A percentile compares a stretch with the other conserved stretches of the same genome.
These are phyloP conservation scores for Diaporthe sp. DNA, from an alignment of 2,329 filamentous ascomycete genomes.

Conservation along the genomic window DNA sequence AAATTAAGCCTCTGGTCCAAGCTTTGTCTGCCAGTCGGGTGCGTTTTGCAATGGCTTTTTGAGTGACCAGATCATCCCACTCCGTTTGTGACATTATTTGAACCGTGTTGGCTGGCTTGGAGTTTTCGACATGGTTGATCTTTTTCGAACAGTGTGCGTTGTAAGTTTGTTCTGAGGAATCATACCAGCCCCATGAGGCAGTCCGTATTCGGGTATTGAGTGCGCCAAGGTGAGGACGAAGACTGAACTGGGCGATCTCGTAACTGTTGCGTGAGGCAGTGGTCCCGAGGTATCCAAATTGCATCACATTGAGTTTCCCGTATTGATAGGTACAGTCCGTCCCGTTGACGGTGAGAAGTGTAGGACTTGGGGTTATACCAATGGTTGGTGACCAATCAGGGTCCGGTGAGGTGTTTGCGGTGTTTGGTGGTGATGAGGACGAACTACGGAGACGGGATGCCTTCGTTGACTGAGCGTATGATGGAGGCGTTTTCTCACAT, in stretches of 20 bases:
- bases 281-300: too few relatives aligned
- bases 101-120: neutral
- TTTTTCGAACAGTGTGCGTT: too few relatives aligned
- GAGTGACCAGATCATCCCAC: neutral
- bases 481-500: neutral
- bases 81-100: neutral
- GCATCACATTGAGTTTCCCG: neutral
- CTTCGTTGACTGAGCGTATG: neutral
- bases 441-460: neutral
- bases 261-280: neutral
- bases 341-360: neutral
- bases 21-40: neutral
- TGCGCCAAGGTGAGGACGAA: neutral
- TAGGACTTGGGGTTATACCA: neutral
- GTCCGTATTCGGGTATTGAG: neutral
- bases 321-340: neutral
- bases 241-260: neutral
- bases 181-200: too few relatives aligned
- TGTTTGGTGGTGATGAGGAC: too few relatives aligned
- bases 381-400: neutral
- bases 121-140: fast-evolving
- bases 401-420: too few relatives aligned
- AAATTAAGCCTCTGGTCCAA: too few relatives aligned
- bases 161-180: fast-evolving
- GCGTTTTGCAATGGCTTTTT: neutral